Conservation (phyloP, 2,329 filamentous ascomycete genomes). For the Epicoccum nigrum region DNA sequence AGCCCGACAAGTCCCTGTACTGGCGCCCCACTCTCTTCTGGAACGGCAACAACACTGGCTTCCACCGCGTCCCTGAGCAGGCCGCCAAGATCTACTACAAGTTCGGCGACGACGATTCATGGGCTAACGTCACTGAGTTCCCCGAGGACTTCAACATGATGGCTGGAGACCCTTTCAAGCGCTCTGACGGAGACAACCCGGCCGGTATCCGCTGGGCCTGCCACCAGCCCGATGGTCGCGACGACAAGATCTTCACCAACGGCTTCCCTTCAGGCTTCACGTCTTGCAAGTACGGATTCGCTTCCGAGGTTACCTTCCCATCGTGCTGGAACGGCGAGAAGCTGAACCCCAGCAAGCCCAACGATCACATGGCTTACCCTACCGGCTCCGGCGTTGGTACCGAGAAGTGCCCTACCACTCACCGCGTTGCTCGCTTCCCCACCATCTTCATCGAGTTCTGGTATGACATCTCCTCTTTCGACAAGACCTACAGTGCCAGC, state of each 20-base stretch:
- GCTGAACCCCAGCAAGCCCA: slow-evolving; percentile 40
- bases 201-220: slow-evolving; percentile 44
- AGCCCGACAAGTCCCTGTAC: slow-evolving; percentile 47
- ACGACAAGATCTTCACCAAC: slow-evolving; percentile 33
- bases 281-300: slow-evolving; percentile 45
- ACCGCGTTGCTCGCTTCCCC: slow-evolving; percentile 43
- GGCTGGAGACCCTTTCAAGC: slow-evolving; percentile 41
- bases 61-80: slow-evolving; percentile 45
- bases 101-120: slow-evolving; percentile 40
- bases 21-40: slow-evolving; percentile 48
- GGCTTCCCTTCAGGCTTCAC: slow-evolving; percentile 48
- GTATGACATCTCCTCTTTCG: slow-evolving; percentile 45
- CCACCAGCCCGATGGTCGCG: slow-evolving; percentile 31
- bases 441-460: slow-evolving; percentile 50
- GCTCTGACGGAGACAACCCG: slow-evolving; percentile 37
- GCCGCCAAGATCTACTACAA: slow-evolving; percentile 49
- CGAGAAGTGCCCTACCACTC: slow-evolving; percentile 42
- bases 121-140: slow-evolving; percentile 46
- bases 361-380: slow-evolving; percentile 51
- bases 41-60: slow-evolving; percentile 45
- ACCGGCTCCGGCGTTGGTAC: slow-evolving; percentile 33
- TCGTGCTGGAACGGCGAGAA: slow-evolving; percentile 47
- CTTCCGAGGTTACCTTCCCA: slow-evolving; percentile 45
- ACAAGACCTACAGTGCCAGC: slow-evolving; percentile 39
- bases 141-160: slow-evolving; percentile 48